Evolutionary conservation across 2,329 filamentous ascomycete genomes (phyloP), one percentile per base, ranked within the genome.

Genomic region (Apiospora hydei): DNA sequence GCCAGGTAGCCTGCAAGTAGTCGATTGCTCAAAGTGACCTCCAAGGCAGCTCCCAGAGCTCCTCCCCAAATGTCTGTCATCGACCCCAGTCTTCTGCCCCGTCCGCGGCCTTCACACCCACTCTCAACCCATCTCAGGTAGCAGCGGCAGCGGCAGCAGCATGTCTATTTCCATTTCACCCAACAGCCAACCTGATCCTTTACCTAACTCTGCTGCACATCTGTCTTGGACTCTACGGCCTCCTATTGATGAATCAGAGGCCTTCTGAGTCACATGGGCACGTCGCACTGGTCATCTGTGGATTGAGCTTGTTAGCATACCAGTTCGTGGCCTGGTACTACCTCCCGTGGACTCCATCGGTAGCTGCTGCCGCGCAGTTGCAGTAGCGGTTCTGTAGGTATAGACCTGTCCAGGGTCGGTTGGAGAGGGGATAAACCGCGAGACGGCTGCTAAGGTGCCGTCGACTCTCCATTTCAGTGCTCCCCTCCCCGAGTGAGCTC

Each of bases 251-350:
- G 76, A 76, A 77, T 75, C 74, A 76, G 72, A 73, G 75, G 75
- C 76, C 76, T 75, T 78, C 76, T 72, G 76, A 76, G 77, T 82
- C 81, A 82, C 80, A 81, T 82, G 81, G 77, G 76, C 51, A 43
- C n/a, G 47, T 51, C 61, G 30, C 34, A 53, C 43, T 44, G 46
- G 30, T 47, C n/a, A 70, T 38, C 46, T 71, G 66, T 61, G 67
- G 51, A 49, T 34, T 61, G 43, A 26, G 46, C 67, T 34, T 51
- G 46, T 41, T 69, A 53, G 46, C 30, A 51, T 69, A 41, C 49
- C 26, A 47, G 70, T 21, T 64, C 57, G 41, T 41, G 57, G 57
- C 34, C 30, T 41, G 57, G 41, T 64, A 64, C 57, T 64, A 64
- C 57, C 34, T 64, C 41, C 57, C 34, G 18, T 41, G 24, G 57